phyloP scores from a whole-genome alignment of 495 filamentous ascomycete species.

The Bacidia rubella region DNA sequence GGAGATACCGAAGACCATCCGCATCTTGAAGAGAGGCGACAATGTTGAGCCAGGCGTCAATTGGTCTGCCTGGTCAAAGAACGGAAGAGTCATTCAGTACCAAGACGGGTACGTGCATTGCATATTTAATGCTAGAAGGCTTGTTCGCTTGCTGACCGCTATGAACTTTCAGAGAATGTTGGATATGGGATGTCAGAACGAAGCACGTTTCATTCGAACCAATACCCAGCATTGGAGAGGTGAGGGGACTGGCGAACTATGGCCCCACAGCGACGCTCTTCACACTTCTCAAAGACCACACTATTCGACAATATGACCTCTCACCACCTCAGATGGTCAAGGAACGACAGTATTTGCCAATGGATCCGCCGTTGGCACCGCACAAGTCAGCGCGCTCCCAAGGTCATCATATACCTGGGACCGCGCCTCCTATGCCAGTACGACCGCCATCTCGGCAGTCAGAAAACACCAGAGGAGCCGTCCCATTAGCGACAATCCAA shows the following conservation, averaged over 20 bases:
- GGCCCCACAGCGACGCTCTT: conserved; percentile 86
- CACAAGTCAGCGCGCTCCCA: conserved; percentile 5
- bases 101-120: conserved; percentile 63
- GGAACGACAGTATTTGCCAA: conserved; percentile 71
- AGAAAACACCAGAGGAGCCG: conserved; percentile 12
- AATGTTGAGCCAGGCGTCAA: conserved; percentile 63
- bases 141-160: conserved; percentile 12
- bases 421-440: conserved; percentile 17
- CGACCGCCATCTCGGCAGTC: conserved; percentile 4
- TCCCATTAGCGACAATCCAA: conserved; percentile 21
- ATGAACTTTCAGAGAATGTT: conserved; percentile 57
- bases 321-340: conserved; percentile 69
- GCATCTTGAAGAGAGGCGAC: conserved; percentile 71
- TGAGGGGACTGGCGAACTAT: conserved; percentile 73
- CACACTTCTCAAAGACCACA: conserved; percentile 75
- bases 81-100: conserved; percentile 87
- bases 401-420: conserved; percentile 13
- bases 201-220: conserved; percentile 83
- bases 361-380: conserved; percentile 51
- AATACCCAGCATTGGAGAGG: conserved; percentile 70
- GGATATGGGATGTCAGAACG: conserved; percentile 91
- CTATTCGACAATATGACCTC: conserved; percentile 87
- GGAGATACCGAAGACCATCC: conserved; percentile 69
- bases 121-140: conserved; percentile 1
- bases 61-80: conserved; percentile 98